Percentiles rank a stretch among this genome's conserved stretches.
Evolutionary conservation across 441 rosid species (phyloP).

Genomic region (Codiaeum variegatum): DNA sequence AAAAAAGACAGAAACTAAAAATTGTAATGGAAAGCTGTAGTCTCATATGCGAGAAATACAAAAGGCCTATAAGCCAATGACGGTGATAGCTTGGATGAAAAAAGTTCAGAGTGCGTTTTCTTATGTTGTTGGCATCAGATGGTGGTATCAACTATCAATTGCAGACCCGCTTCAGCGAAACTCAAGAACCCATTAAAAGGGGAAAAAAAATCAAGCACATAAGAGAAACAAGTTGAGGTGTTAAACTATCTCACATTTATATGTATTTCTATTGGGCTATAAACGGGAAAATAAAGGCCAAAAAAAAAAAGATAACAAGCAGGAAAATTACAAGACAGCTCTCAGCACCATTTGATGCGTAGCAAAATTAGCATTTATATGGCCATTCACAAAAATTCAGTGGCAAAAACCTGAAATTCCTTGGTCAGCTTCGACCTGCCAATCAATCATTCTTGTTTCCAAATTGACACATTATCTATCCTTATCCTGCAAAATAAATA

Average conservation of each 20-base stretch:
- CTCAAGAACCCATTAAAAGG: neutral
- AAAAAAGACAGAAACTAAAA: neutral
- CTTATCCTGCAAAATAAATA: constrained; percentile 42
- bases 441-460: constrained; percentile 15
- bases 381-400: constrained; percentile 24
- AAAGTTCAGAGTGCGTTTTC: constrained; percentile 7
- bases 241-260: constrained; percentile 29
- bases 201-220: constrained; percentile 26
- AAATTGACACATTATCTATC: constrained; percentile 35
- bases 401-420: constrained; percentile 42
- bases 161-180: constrained; percentile 20
- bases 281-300: neutral
- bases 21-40: neutral
- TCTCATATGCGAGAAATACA: constrained; percentile 13
- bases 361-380: constrained; percentile 39
- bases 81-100: constrained; percentile 16
- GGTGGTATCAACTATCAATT: constrained; percentile 3
- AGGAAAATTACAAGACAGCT: constrained; percentile 28
- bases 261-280: constrained; percentile 39
- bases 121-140: constrained; percentile 14
- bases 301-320: constrained; percentile 1
- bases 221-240: constrained; percentile 21
- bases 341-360: constrained; percentile 34
- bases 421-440: constrained; percentile 27
- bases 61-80: neutral